Evolutionary conservation across 1,284 basidiomycete species (phyloP), one percentile per base, ranked within the genome.

Genomic region (Ustilago tritici): DNA sequence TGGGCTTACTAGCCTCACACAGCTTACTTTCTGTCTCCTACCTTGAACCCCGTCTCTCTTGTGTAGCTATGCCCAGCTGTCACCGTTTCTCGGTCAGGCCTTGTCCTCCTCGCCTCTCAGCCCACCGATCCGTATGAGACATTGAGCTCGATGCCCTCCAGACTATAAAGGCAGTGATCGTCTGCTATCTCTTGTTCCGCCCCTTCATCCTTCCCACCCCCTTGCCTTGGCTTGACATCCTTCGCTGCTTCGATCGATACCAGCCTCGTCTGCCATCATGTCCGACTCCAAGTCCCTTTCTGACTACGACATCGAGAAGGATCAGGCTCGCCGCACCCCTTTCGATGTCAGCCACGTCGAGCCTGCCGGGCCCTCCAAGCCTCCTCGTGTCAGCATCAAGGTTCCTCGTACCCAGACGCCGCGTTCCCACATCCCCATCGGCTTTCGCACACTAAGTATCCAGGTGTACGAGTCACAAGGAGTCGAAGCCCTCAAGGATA

Each of bases 361-460:
- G 47, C 28, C 35, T 10, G 19, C 56, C 0, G 65, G 55, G 17
- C 49, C 71, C n/a, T 61, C 70, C 32, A 23, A 38, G n/a, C 63
- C 55, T 31, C 62, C 62, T 23, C 66, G 72, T 62, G 72, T 65
- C 53, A 65, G 60, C 63, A 70, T 70, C 66, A 75, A 75, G 61
- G 59, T 66, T 2, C 63, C 72, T 53, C 72, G 72, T 35, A 75
- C 72, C 8, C 72, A 75, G 60, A 75, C 67, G 31, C 63, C 76
- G 14, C 58, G 67, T 23, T 68, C 76, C 10, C 69, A 71, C 47
- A 63, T 85, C 34, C 76, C 79, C 28, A 78, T 73, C 52, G 82
- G 82, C 49, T 85, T 82, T 65, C 66, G 78, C 31, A 85, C 83
- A 14, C 64, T 85, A 15, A 75, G 70, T 38, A 76, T 83, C 47